Percentiles rank a stretch among this genome's conserved stretches.
phyloP scores from a whole-genome alignment of 2,329 filamentous ascomycete species.

The Lachnellula arida region DNA sequence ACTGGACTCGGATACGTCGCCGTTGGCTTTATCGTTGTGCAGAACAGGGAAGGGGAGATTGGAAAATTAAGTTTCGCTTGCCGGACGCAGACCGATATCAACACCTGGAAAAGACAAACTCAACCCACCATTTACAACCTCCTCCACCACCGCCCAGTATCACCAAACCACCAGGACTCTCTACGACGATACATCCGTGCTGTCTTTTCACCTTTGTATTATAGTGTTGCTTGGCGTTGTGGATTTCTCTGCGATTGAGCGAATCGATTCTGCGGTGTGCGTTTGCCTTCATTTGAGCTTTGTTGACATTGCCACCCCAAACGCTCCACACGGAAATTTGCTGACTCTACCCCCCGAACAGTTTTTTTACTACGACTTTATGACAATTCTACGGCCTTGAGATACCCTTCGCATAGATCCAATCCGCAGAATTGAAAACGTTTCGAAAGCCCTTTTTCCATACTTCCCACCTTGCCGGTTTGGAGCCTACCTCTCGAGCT shows the following conservation, averaged over 20 bases:
- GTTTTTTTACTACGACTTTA: conserved; percentile 22
- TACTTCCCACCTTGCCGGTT: not conserved
- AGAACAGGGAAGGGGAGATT: not conserved
- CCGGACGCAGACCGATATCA: not conserved
- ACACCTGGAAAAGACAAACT: not conserved
- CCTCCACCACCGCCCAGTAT: not conserved
- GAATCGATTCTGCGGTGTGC: conserved; percentile 1
- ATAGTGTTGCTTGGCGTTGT: not conserved
- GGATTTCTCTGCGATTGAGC: not conserved
- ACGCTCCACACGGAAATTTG: not conserved
- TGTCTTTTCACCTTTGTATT: not conserved
- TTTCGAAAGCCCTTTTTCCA: not conserved
- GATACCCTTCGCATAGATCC: conserved; percentile 16
- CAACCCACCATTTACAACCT: not conserved
- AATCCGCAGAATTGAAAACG: not conserved
- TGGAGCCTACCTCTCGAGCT: not conserved
- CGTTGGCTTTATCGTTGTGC: not conserved
- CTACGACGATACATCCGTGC: not conserved
- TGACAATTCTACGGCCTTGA: conserved; percentile 18
- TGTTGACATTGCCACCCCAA: conserved; percentile 7
- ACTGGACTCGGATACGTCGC: not conserved
- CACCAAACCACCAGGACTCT: not conserved
- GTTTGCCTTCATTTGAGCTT: conserved; percentile 9
- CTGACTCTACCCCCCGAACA: conserved; percentile 5
- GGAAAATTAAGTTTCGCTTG: not conserved